Conservation (phyloP, 768 basidiomycete genomes). For the Collybia nuda region DNA sequence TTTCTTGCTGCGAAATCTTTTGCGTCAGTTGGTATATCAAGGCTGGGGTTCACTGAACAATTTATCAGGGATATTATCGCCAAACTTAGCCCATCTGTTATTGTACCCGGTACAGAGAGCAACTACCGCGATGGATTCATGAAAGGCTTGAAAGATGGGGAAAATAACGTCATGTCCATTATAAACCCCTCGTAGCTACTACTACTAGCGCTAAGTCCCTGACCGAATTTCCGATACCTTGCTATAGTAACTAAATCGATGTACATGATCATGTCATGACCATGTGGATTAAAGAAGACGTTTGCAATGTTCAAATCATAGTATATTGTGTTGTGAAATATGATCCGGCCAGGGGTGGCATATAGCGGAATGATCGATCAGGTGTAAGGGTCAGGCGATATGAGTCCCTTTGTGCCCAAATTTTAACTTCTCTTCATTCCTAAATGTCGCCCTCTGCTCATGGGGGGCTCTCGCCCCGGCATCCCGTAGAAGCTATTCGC, state of each 20-base stretch:
- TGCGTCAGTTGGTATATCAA: slow-evolving; percentile 44
- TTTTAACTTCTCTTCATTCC: not conserved
- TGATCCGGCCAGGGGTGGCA: no score
- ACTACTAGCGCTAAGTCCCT: no score
- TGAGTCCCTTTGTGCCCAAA: not conserved
- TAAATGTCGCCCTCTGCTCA: slow-evolving; percentile 7
- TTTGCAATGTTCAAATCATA: no score
- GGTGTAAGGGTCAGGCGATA: no score
- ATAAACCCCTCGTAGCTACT: no score
- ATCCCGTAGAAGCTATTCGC: slow-evolving; percentile 18
- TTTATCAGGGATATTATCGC: slow-evolving; percentile 50
- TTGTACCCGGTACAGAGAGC: slow-evolving; percentile 37
- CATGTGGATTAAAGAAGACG: no score
- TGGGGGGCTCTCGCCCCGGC: slow-evolving; percentile 2
- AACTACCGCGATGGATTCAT: slow-evolving; percentile 46
- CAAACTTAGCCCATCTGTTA: slow-evolving; percentile 31
- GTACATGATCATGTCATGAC: no score
- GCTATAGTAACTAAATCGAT: no score
- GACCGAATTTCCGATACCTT: no score
- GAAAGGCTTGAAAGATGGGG: slow-evolving; percentile 36
- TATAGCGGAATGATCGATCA: no score
- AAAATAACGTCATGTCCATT: slow-evolving; percentile 2
- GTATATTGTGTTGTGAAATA: no score
- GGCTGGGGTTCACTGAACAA: slow-evolving; percentile 61
- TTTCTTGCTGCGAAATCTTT: slow-evolving; percentile 55